Evolutionary conservation across 352 stramenopile genomes (phyloP).

Genomic region (Pythium utonaiense): DNA sequence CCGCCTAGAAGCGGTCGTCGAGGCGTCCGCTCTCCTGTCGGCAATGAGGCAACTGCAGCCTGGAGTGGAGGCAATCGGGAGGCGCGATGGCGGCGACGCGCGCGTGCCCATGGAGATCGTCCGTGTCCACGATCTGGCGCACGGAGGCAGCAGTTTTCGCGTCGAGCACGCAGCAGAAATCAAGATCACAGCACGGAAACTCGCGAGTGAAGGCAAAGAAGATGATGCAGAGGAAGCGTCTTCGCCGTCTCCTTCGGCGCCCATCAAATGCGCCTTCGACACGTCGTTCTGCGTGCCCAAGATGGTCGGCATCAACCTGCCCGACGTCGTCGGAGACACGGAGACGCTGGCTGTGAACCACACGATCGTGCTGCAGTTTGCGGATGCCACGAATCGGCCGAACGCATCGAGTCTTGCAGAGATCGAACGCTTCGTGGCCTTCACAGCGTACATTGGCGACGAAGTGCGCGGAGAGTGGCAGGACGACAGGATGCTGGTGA

Average conservation of each 20-base stretch:
- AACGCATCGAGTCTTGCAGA: constrained; percentile 23
- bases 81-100: neutral
- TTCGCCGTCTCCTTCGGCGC: neutral
- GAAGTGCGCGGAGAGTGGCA: constrained; percentile 36
- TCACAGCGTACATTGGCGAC: constrained; percentile 60
- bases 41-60: neutral
- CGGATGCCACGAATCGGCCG: constrained; percentile 48
- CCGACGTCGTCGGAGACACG: constrained; percentile 25
- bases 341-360: constrained; percentile 36
- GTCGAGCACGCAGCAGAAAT: constrained; percentile 1
- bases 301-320: constrained; percentile 48
- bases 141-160: neutral
- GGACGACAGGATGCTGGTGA: constrained; percentile 37
- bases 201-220: neutral
- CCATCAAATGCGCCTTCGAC: constrained; percentile 48
- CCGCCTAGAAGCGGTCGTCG: constrained; percentile 3
- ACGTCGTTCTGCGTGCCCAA: constrained; percentile 45
- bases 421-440: constrained; percentile 44
- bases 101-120: constrained; percentile 10
- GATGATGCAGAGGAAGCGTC: neutral
- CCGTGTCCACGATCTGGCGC: constrained; percentile 1
- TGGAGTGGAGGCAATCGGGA: neutral
- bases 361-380: constrained; percentile 51
- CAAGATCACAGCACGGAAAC: neutral
- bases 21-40: neutral